Conservation (phyloP, 352 stramenopile species). For the Elongisporangium anandrum region DNA sequence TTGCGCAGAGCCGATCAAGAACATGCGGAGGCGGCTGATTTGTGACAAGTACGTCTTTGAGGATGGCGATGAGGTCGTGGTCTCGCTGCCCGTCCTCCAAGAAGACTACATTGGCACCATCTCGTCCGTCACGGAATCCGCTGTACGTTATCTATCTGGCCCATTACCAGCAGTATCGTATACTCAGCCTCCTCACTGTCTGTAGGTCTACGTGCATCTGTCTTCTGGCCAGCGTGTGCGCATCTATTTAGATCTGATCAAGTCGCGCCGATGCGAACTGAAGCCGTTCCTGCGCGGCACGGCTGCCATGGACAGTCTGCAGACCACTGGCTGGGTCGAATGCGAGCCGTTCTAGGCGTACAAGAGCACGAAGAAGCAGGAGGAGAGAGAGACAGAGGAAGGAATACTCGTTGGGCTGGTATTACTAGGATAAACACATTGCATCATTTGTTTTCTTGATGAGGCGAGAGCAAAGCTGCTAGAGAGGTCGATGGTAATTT, state of each 20-base stretch:
- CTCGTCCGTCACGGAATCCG: slow-evolving; percentile 64
- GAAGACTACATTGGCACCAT: slow-evolving; percentile 79
- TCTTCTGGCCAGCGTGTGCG: slow-evolving; percentile 58
- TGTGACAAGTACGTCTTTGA: slow-evolving; percentile 77
- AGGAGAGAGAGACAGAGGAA: too few relatives aligned
- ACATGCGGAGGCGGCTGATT: slow-evolving; percentile 47
- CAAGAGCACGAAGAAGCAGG: not conserved
- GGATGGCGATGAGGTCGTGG: slow-evolving; percentile 73
- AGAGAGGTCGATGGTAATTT: not conserved
- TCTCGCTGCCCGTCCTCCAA: slow-evolving; percentile 55
- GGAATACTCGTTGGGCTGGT: not conserved
- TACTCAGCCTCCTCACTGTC: not conserved
- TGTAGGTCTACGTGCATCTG: slow-evolving; percentile 61
- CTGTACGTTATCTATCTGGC: slow-evolving; percentile 29
- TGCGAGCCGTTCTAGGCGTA: slow-evolving; percentile 50
- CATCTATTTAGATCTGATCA: slow-evolving; percentile 52
- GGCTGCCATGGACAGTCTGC: slow-evolving; percentile 35
- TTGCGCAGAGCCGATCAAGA: slow-evolving; percentile 32
- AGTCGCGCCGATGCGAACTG: slow-evolving; percentile 53
- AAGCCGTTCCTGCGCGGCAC: slow-evolving; percentile 56
- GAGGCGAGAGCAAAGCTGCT: not conserved
- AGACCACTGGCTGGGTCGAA: slow-evolving; percentile 55
- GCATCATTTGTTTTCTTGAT: not conserved
- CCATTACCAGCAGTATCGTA: too few relatives aligned
- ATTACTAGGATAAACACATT: not conserved